A percentile compares a stretch with the other conserved stretches of the same genome.
phyloP scores from a whole-genome alignment of 106 monocot species.

The Phalaenopsis aphrodite region DNA sequence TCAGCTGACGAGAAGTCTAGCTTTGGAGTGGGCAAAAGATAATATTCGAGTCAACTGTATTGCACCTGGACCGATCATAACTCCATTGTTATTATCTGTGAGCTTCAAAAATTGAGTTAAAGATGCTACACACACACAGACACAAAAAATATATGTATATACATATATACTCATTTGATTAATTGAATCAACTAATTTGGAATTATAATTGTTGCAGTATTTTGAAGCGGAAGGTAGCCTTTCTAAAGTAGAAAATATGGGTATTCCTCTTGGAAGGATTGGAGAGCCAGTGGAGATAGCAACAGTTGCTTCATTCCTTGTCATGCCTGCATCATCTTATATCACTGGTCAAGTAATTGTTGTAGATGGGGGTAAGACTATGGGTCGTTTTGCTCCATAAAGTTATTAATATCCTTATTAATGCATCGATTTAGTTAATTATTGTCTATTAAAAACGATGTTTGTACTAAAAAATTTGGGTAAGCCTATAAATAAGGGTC shows the following conservation, averaged over 20 bases:
- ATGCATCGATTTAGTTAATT: too few relatives aligned
- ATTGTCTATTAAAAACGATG: too few relatives aligned
- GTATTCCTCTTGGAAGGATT: background rate
- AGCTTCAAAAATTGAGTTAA: background rate
- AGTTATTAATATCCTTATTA: background rate
- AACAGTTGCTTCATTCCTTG: slow-evolving; percentile 7
- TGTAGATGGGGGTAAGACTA: slow-evolving; percentile 10
- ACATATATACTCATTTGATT: too few relatives aligned
- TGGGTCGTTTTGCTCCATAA: background rate
- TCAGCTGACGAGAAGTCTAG: slow-evolving; percentile 24
- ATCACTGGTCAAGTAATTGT: background rate
- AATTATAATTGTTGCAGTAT: background rate
- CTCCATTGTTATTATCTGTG: background rate
- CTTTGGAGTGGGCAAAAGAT: slow-evolving; percentile 35
- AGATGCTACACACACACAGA: background rate
- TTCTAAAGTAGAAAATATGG: background rate
- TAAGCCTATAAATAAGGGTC: too few relatives aligned
- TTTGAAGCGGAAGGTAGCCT: background rate
- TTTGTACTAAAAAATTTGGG: too few relatives aligned
- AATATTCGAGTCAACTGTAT: slow-evolving; percentile 1
- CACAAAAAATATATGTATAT: too few relatives aligned
- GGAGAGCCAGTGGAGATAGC: background rate
- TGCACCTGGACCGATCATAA: background rate
- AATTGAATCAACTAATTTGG: background rate
- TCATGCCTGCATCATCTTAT: slow-evolving; percentile 20